Base-by-base conservation (phyloP, 768 basidiomycete genomes). In the Macrolepiota dolichaula region DNA sequence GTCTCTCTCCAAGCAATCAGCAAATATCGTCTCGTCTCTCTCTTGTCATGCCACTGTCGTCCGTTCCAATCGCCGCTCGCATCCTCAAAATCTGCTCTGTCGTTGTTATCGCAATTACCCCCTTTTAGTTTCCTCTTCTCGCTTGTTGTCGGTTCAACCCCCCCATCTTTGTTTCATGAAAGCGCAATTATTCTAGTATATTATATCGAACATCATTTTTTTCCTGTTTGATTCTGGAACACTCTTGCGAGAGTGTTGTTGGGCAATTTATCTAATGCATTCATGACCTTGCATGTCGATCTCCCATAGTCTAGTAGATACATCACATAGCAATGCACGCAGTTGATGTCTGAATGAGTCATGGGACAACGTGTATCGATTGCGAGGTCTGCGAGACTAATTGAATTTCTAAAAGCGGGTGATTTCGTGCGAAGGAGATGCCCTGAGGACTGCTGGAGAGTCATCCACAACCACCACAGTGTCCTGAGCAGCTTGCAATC, bases 401-500 rank as follows among this genome's bases (percentile, higher is more conserved):
- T 22, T 40, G 42, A 40, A 29, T 63, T 67, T 62, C 67, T 64
- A 65, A 61, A 63, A 61, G 51, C 29, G 60, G 65, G 61, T 38
- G 49, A 59, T 57, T 64, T 65, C 66, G 66, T 67, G 67, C 64
- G 65, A 66, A 59, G 51, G 63, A 32, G 61, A 47, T 57, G 54
- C 56, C 40, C 59, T 61, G 55, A 57, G 56, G 50, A 22, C 38
- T 40, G 35, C 54, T 40, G 29, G n/a, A 55, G 46, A 13, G 49
- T 59, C n/a, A 36, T 44, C 60, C 53, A 51, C 64, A 46, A 65
- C 64, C 65, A 68, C 64, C 64, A 64, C 65, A 46, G 46, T 38
- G 32, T 55, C 3, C 51, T 61, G 54, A 51, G 61, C 64, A 62
- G 58, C 57, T 59, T 59, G 57, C 59, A 56, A 81, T 80, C 79